Percentiles rank a stretch among this genome's conserved stretches.
Conservation (phyloP, 108 stramenopile species). For the Aurantiochytrium sp. region DNA sequence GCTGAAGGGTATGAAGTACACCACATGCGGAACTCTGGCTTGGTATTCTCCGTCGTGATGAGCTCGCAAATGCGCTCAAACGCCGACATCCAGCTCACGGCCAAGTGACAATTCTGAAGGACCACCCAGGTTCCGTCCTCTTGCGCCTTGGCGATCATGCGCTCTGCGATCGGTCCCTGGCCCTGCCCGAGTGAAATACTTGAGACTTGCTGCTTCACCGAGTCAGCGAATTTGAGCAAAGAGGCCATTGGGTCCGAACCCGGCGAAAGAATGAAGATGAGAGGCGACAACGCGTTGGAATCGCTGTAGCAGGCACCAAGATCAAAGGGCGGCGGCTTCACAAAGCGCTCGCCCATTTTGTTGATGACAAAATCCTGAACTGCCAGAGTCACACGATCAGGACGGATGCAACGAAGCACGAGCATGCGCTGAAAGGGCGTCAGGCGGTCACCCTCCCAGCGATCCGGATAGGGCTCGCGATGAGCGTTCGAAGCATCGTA, state of each 20-base stretch:
- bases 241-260: conserved; percentile 57
- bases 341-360: conserved; percentile 46
- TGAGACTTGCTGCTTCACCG: conserved; percentile 33
- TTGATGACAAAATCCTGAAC: conserved; percentile 46
- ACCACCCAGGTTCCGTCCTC: conserved; percentile 56
- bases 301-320: conserved; percentile 48
- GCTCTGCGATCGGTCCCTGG: conserved; percentile 50
- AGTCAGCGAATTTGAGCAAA: conserved; percentile 45
- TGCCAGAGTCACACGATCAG: conserved; percentile 43
- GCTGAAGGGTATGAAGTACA: conserved; percentile 50
- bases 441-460: conserved; percentile 24
- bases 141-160: conserved; percentile 37
- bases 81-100: conserved; percentile 51
- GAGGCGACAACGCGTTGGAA: conserved; percentile 42
- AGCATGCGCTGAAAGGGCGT: conserved; percentile 34
- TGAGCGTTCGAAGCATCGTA: conserved; percentile 44
- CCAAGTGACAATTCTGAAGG: conserved; percentile 58
- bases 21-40: conserved; percentile 57
- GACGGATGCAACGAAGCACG: conserved; percentile 41
- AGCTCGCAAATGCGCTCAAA: conserved; percentile 47
- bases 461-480: conserved; percentile 35
- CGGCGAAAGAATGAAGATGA: conserved; percentile 52
- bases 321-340: conserved; percentile 56
- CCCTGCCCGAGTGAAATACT: conserved; percentile 55
- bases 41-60: conserved; percentile 33